Evolutionary conservation across 2,329 filamentous ascomycete species (phyloP).

Genomic region (Cytospora leucostoma): DNA sequence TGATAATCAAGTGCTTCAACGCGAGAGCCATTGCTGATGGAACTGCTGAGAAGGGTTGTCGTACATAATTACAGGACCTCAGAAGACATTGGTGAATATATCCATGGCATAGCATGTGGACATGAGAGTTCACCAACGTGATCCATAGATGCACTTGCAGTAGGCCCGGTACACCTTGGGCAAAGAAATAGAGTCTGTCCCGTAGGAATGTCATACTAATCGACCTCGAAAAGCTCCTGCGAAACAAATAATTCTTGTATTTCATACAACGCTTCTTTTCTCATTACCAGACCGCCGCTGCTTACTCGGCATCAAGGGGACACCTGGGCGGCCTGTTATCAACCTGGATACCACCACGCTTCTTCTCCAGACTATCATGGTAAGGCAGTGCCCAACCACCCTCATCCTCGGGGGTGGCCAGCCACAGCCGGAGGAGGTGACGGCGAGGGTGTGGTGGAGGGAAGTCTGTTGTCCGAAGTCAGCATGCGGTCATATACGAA

Average conservation of each 20-base stretch:
- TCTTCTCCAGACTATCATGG: conserved; percentile 78
- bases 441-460: conserved; percentile 68
- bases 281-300: conserved; percentile 51
- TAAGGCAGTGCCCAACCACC: conserved; percentile 86
- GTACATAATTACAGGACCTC: too few relatives aligned
- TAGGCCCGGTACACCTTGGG: too few relatives aligned
- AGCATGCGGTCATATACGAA: not conserved
- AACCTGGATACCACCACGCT: conserved; percentile 86
- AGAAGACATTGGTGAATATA: too few relatives aligned
- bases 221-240: not conserved
- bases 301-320: conserved; percentile 74
- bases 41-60: too few relatives aligned
- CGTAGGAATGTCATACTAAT: not conserved
- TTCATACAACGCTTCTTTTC: not conserved
- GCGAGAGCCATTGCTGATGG: too few relatives aligned
- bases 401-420: conserved; percentile 78
- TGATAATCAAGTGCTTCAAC: too few relatives aligned
- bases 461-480: conserved; percentile 41
- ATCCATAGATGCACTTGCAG: too few relatives aligned
- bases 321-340: conserved; percentile 75
- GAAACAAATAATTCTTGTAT: not conserved
- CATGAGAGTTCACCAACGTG: too few relatives aligned
- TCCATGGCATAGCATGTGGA: too few relatives aligned
- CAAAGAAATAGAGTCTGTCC: not conserved
- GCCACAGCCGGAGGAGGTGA: conserved; percentile 82